Evolutionary conservation across 495 filamentous ascomycete species (phyloP).

Genomic region (Talaromyces nanjingensis): DNA sequence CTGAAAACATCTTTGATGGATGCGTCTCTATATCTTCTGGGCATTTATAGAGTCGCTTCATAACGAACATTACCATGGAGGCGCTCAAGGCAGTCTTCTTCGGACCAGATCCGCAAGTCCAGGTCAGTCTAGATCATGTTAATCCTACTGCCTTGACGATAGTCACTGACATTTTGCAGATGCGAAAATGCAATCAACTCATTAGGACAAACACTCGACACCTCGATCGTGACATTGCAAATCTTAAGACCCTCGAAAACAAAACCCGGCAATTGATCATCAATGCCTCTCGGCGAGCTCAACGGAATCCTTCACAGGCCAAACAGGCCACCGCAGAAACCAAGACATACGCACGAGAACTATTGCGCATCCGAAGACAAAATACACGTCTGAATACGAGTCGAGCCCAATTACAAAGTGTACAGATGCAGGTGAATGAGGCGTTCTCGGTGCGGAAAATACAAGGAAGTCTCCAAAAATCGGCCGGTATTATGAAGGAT

Average conservation of each 20-base stretch:
- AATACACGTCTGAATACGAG: constrained; percentile 66
- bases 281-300: constrained; percentile 66
- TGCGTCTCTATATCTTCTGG: not conserved
- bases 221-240: constrained; percentile 83
- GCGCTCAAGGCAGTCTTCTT: constrained; percentile 79
- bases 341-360: constrained; percentile 79
- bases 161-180: constrained; percentile 38
- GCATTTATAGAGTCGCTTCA: not conserved
- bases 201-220: constrained; percentile 89
- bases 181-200: constrained; percentile 91
- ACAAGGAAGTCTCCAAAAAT: constrained; percentile 81
- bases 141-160: not conserved
- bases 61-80: constrained; percentile 58
- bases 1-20: not conserved
- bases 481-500: constrained; percentile 92
- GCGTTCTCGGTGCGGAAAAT: constrained; percentile 95
- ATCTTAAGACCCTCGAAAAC: constrained; percentile 64
- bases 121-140: constrained; percentile 45
- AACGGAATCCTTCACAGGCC: constrained; percentile 66
- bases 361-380: constrained; percentile 75
- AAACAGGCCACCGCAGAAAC: constrained; percentile 71
- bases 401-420: constrained; percentile 86
- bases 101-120: constrained; percentile 85
- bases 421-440: constrained; percentile 97
- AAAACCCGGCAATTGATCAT: constrained; percentile 86